Evolutionary conservation across 345 rosid species (phyloP).

Genomic region (Syzygium aromaticum): DNA sequence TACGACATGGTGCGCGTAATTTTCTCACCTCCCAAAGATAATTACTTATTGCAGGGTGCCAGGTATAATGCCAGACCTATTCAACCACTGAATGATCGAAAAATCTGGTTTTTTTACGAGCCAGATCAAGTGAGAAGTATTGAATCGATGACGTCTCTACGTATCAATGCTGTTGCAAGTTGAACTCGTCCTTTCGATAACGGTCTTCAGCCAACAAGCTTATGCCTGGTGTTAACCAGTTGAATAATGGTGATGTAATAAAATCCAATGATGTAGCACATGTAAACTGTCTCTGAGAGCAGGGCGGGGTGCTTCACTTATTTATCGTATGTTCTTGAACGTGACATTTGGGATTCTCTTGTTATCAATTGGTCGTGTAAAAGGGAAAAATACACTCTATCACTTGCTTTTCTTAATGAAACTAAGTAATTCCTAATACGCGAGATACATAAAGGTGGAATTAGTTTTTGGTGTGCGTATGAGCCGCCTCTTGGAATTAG

Average conservation of each 20-base stretch:
- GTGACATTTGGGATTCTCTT: background rate
- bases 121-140: background rate
- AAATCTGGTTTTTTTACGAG: background rate
- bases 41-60: slow-evolving; percentile 27
- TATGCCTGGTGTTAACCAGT: background rate
- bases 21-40: background rate
- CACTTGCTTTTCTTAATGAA: background rate
- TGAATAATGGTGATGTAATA: background rate
- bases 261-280: background rate
- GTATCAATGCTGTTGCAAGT: background rate
- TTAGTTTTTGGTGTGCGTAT: too few relatives aligned
- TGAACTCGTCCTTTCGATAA: background rate
- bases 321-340: too few relatives aligned
- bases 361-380: background rate
- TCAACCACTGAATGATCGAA: slow-evolving; percentile 27
- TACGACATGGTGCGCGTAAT: too few relatives aligned
- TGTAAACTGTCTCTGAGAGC: background rate
- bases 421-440: background rate
- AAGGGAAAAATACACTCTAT: background rate
- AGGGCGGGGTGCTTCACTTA: background rate
- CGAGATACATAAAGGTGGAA: too few relatives aligned
- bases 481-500: too few relatives aligned
- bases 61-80: slow-evolving; percentile 42
- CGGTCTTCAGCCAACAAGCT: background rate
- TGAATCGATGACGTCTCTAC: background rate